Evolutionary conservation across 2,329 filamentous ascomycete species (phyloP), one percentile per base, ranked within the genome.

Genomic region (Verticillium isaacii): DNA sequence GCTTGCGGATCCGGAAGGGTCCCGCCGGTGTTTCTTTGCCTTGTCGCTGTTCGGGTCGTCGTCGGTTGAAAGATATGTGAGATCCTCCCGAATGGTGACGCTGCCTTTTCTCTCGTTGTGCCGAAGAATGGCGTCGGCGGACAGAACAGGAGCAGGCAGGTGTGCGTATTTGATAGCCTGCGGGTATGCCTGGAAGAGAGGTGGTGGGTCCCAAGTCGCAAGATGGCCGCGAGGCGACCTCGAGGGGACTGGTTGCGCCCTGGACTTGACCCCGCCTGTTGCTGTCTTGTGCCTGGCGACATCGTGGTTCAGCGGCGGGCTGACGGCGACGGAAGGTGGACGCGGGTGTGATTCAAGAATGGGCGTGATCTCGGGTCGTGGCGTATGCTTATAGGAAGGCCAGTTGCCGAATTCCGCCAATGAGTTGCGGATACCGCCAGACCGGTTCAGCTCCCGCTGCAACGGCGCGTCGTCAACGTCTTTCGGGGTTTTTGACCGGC

Each of bases 131-230:
- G 83, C 76, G 64, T 96, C 93, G 1, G 89, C 84, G 1, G 89
- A 85, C 12, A 89, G 75, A 2, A 83, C 85, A 41, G 89, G 89
- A 17, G 89, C 84, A 32, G 88, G 84, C 3, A 96, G 79, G 17
- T 84, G 86, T 12, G 86, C 87, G 72, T 95, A 86, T 69, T 90
- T 93, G 66, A 92, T 83, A 2, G 92, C 87, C 74, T 96, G 93
- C 0, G 91, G 89, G 71, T 93, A 96, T 14, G 91, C 92, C 72
- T 96, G 90, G 73, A 93, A 96, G 14, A 97, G 78, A 2, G 92
- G 91, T 7, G 92, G 91, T 17, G 88, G 84, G 61, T 85, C 83
- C 88, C 88, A 91, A 14, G 75, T 74, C 4, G 76, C 73, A 29
- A 80, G 65, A 3, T 73, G 70, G 32, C 74, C 75, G 61, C 73